These are phyloP conservation scores for Gillenia trifoliata DNA, from an alignment of 306 rosid species.

Conservation along the genomic window DNA sequence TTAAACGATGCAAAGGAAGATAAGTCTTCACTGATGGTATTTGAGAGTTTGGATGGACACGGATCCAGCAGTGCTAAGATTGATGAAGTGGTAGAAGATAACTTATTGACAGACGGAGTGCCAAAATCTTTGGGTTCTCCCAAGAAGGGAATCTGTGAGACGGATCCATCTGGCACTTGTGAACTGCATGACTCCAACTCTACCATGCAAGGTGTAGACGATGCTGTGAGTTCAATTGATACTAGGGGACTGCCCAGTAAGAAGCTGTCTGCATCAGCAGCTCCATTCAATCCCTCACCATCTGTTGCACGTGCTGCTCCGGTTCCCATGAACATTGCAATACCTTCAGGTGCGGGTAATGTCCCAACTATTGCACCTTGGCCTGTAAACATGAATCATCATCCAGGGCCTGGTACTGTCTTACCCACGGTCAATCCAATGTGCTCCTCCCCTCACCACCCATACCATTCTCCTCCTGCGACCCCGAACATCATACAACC, in stretches of 20 bases:
- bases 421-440: conserved; percentile 55
- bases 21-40: conserved; percentile 23
- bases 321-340: conserved; percentile 58
- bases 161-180: conserved; percentile 34
- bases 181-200: conserved; percentile 43
- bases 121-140: conserved; percentile 36
- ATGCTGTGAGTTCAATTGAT: conserved; percentile 42
- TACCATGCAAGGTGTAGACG: conserved; percentile 44
- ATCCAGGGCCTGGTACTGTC: conserved; percentile 58
- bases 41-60: conserved; percentile 35
- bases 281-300: conserved; percentile 91
- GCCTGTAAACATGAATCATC: conserved; percentile 88
- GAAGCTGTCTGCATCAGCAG: conserved; percentile 94
- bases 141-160: conserved; percentile 37
- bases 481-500: conserved; percentile 94
- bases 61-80: conserved; percentile 36
- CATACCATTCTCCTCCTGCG: conserved; percentile 83
- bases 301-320: conserved; percentile 62
- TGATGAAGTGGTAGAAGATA: conserved; percentile 37
- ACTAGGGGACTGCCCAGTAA: conserved; percentile 41
- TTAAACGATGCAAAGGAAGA: conserved; percentile 30
- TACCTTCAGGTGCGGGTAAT: conserved; percentile 60
- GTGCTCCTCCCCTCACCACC: conserved; percentile 90
- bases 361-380: conserved; percentile 68
- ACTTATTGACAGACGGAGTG: conserved; percentile 24